Evolutionary conservation across 305 asterid genomes (phyloP).

Genomic region (Nicotiana rustica): DNA sequence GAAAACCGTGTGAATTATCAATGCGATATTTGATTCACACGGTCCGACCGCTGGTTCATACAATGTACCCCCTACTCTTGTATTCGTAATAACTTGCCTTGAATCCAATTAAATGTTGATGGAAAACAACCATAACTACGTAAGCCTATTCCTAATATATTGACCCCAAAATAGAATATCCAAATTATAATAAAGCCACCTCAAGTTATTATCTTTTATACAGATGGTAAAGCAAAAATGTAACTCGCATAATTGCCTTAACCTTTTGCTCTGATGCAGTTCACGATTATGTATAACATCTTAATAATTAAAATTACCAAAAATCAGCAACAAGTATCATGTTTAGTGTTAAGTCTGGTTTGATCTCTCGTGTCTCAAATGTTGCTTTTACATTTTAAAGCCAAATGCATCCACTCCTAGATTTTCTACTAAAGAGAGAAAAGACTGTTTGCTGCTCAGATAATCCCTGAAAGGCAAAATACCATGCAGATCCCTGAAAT

Average conservation of each 20-base stretch:
- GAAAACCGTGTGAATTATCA: no score
- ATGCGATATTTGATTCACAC: no score
- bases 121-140: no score
- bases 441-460: background rate
- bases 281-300: background rate
- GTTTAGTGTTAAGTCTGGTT: background rate
- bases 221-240: background rate
- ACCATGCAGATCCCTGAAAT: conserved; percentile 1
- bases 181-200: background rate
- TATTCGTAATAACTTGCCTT: no score
- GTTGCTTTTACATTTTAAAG: background rate
- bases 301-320: background rate
- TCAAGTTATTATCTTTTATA: background rate
- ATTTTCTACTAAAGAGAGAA: background rate
- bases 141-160: no score
- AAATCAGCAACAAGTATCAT: background rate
- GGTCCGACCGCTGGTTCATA: no score
- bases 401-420: conserved; percentile 3
- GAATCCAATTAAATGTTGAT: no score
- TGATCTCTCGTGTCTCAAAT: background rate
- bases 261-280: background rate
- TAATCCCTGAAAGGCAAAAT: background rate
- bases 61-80: no score
- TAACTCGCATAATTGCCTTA: background rate
- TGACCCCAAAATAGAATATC: no score